Base-by-base conservation (phyloP, 345 rosid genomes). In the Arabidopsis suecica region DNA sequence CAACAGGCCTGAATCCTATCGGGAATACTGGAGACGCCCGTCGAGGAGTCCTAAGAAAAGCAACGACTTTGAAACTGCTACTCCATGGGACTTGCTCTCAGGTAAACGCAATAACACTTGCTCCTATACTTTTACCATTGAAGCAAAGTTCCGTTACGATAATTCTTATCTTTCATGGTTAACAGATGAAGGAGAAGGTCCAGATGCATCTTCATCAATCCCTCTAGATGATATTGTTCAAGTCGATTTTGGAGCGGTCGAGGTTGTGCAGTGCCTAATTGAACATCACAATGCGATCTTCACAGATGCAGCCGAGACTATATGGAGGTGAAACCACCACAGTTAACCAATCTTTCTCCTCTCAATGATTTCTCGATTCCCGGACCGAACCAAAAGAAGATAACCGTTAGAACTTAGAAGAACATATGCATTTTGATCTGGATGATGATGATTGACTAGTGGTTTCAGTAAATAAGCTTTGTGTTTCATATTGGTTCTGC, bases 251-350 rank as follows among this genome's bases (percentile, higher is more conserved):
- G 86, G 90, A 28, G 95, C 95, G 37, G 91, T 94, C 0, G 97
- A 91, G 79, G 91, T 88, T 80, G 83, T 91, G 38, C 91, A 88
- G 72, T 87, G 93, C 81, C 84, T 91, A n/a, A 82, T 94, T 61
- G 96, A 91, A 75, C 96, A 90, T 41, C 97, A 94, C 83, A 91
- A 91, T 44, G 83, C 88, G 3, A 86, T 90, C 67, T 94, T 94
- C 84, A 90, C 89, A 0, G 98, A 94, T 76, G 95, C 96, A 57
- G 74, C 60, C 20, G 74, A 78, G 65, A 78, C 78, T 72, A 59
- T 72, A 9, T 78, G 81, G 78, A 78, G 74, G 53, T 78, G 78
- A 72, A 65, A 59, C 22, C 28, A 37, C 28, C 8, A 56, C 14
- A 34, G 14, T 4, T 40, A 60, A 76, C 67, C 54, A 55, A 54